phyloP scores from a whole-genome alignment of 805 yeast species.

The Grigorovia yakushimaensis region DNA sequence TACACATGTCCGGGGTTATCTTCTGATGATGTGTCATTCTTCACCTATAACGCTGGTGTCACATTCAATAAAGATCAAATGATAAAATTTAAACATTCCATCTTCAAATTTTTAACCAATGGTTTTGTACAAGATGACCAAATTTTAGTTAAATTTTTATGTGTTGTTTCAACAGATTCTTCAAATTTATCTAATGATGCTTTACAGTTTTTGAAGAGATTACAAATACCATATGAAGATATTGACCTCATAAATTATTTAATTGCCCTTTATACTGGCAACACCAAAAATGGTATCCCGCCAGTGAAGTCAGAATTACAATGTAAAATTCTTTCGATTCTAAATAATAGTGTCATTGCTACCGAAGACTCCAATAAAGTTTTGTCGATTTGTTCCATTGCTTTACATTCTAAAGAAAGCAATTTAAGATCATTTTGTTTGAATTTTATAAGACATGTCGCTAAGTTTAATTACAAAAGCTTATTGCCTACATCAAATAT shows the following conservation, averaged over 20 bases:
- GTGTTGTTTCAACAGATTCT: conserved; percentile 57
- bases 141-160: conserved; percentile 37
- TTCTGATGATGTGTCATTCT: conserved; percentile 44
- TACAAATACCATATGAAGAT: conserved; percentile 44
- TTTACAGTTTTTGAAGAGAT: conserved; percentile 39
- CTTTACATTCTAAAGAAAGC: conserved; percentile 44
- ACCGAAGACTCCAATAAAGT: conserved; percentile 32
- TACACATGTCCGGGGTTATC: conserved; percentile 57
- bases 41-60: conserved; percentile 62
- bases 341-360: conserved; percentile 45
- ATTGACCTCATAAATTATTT: conserved; percentile 34
- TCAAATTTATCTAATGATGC: conserved; percentile 48
- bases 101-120: conserved; percentile 25
- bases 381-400: conserved; percentile 44
- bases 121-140: conserved; percentile 35
- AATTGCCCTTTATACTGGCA: conserved; percentile 44
- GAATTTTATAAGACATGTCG: conserved; percentile 55
- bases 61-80: conserved; percentile 43
- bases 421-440: conserved; percentile 50
- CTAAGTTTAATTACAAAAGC: conserved; percentile 24
- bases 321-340: conserved; percentile 42
- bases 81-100: conserved; percentile 31
- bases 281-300: conserved; percentile 31
- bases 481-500: conserved; percentile 6
- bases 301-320: conserved; percentile 48